Percentiles rank a stretch among this genome's conserved stretches.
These are phyloP conservation scores for Moesziomyces aphidis DNA, from an alignment of 1,284 basidiomycete genomes.

Conservation along the genomic window DNA sequence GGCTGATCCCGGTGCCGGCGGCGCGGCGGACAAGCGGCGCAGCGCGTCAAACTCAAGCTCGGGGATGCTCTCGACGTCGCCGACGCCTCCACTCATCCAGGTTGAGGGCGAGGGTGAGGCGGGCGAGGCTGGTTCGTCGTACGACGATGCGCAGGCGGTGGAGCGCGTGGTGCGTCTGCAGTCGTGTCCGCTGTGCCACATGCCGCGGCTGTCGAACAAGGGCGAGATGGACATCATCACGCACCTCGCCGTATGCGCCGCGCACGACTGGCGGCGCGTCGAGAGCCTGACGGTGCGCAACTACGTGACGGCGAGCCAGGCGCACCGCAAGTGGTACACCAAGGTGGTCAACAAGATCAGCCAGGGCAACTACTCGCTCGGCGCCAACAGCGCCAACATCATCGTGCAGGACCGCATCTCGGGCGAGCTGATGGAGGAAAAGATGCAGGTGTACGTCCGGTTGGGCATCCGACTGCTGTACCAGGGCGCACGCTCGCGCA, in stretches of 20 bases:
- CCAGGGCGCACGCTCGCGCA: constrained; percentile 86
- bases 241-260: constrained; percentile 83
- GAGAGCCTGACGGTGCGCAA: constrained; percentile 80
- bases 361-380: constrained; percentile 84
- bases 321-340: constrained; percentile 96
- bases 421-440: constrained; percentile 94
- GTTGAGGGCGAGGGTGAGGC: constrained; percentile 10
- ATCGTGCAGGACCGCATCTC: constrained; percentile 75
- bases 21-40: constrained; percentile 1
- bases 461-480: constrained; percentile 91
- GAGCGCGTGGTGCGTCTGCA: constrained; percentile 95
- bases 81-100: constrained; percentile 30
- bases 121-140: background rate
- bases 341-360: constrained; percentile 83
- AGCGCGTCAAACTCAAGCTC: constrained; percentile 21
- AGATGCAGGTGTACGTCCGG: constrained; percentile 94
- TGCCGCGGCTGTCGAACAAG: constrained; percentile 83
- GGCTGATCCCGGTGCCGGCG: background rate
- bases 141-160: constrained; percentile 18
- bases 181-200: constrained; percentile 92
- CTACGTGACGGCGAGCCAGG: constrained; percentile 93
- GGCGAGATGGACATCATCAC: constrained; percentile 93
- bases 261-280: constrained; percentile 90
- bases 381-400: constrained; percentile 93
- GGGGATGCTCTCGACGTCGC: constrained; percentile 21